Conservation (phyloP, 2,329 filamentous ascomycete genomes). For the Colletotrichum chlorophyti region DNA sequence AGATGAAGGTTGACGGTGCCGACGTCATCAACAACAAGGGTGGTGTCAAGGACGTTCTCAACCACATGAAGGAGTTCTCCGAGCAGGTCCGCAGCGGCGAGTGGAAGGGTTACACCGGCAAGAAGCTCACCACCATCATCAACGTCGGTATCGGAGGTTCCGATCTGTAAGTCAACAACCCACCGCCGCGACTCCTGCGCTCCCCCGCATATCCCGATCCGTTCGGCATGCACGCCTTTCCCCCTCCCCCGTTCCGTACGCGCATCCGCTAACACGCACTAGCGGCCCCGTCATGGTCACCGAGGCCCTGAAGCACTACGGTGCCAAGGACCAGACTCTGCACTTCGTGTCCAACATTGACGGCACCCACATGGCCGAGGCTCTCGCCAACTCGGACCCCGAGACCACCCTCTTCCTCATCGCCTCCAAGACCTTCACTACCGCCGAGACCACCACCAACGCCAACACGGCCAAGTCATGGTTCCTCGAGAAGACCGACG, state of each 20-base stretch:
- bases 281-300: conserved; percentile 99
- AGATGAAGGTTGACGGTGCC: conserved; percentile 84
- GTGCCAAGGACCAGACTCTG: conserved; percentile 82
- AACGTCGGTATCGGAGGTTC: conserved; percentile 99
- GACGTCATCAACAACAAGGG: conserved; percentile 91
- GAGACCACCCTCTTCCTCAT: conserved; percentile 99
- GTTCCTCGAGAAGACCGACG: conserved; percentile 84
- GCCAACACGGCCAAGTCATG: conserved; percentile 96
- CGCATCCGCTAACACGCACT: conserved; percentile 30
- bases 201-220: neutral
- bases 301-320: conserved; percentile 95
- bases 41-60: conserved; percentile 86
- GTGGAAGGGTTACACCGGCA: conserved; percentile 97
- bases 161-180: conserved; percentile 76
- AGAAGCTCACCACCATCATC: conserved; percentile 95
- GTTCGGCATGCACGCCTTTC: conserved; percentile 34
- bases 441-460: conserved; percentile 95
- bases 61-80: conserved; percentile 98
- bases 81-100: conserved; percentile 92
- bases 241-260: neutral
- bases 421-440: conserved; percentile 99
- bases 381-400: conserved; percentile 84
- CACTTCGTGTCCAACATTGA: conserved; percentile 99
- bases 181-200: neutral
- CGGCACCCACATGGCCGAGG: conserved; percentile 96